A percentile compares a stretch with the other conserved stretches of the same genome.
These are phyloP conservation scores for Arthrobotrys conoides DNA, from an alignment of 2,329 filamentous ascomycete genomes.

Conservation along the genomic window DNA sequence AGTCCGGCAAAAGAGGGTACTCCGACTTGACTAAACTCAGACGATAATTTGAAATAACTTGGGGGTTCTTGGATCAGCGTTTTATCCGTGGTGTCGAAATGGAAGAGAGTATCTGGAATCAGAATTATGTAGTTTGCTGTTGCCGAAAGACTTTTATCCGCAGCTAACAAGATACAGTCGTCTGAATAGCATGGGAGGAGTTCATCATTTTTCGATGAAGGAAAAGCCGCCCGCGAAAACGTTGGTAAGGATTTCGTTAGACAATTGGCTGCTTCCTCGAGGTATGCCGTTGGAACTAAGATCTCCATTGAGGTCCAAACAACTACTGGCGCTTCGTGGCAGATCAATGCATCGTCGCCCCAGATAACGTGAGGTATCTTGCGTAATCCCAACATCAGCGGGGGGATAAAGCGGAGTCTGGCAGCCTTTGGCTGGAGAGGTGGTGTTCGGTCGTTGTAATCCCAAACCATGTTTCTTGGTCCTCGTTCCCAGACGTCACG, in stretches of 20 bases:
- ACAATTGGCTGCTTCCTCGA: background rate
- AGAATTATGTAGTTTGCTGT: slow-evolving; percentile 3
- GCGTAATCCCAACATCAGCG: background rate
- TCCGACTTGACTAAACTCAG: background rate
- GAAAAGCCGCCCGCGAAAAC: background rate
- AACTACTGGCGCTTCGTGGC: background rate
- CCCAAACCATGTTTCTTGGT: background rate
- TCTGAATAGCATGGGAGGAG: too few species aligned
- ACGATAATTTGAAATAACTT: background rate
- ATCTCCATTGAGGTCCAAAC: slow-evolving; percentile 4
- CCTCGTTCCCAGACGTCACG: too few species aligned
- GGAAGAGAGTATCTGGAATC: background rate
- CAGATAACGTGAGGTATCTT: slow-evolving; percentile 18
- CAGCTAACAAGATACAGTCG: background rate
- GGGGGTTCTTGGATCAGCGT: background rate
- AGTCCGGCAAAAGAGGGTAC: background rate
- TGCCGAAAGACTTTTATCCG: background rate
- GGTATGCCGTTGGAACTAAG: background rate
- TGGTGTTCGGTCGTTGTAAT: slow-evolving; percentile 3
- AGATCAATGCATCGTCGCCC: background rate
- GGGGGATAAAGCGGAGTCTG: slow-evolving; percentile 13
- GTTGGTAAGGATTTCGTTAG: background rate
- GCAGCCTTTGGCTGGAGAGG: background rate
- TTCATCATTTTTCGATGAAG: too few species aligned
- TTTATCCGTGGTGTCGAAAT: background rate